A percentile compares a stretch with the other conserved stretches of the same genome.
phyloP scores from a whole-genome alignment of 768 basidiomycete genomes.

The Tricholoma saponaceum region DNA sequence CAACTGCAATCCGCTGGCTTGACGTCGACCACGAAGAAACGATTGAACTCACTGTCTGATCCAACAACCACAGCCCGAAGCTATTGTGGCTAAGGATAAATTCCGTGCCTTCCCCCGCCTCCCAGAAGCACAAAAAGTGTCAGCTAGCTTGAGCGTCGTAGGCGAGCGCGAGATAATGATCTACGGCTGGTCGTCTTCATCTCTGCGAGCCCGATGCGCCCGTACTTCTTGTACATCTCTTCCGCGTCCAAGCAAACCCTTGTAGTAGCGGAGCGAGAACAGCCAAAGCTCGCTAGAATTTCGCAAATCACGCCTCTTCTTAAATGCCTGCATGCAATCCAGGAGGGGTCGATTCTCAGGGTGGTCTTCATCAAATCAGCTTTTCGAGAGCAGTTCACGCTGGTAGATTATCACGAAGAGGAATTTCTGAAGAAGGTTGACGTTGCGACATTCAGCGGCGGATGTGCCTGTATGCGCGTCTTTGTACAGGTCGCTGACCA shows the following conservation, averaged over 20 bases:
- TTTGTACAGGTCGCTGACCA: conserved; percentile 11
- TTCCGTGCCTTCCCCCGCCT: conserved; percentile 22
- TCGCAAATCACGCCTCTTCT: not conserved
- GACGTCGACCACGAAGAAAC: conserved; percentile 24
- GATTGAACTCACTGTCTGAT: conserved; percentile 12
- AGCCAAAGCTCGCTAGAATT: not conserved
- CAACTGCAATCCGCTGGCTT: conserved; percentile 24
- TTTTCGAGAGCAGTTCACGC: conserved; percentile 2
- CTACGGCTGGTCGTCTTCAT: conserved; percentile 5
- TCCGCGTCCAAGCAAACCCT: not conserved
- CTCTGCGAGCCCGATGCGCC: not conserved
- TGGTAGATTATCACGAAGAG: conserved; percentile 28
- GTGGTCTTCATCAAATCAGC: conserved; percentile 19
- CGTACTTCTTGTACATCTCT: not conserved
- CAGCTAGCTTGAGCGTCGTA: conserved; percentile 12
- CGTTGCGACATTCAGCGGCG: conserved; percentile 11
- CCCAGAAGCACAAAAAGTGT: conserved; percentile 22
- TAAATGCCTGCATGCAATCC: conserved; percentile 14
- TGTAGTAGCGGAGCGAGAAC: not conserved
- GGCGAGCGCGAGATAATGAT: conserved; percentile 15
- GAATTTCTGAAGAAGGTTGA: conserved; percentile 24
- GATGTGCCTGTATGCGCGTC: conserved; percentile 3
- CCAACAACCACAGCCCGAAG: conserved; percentile 21
- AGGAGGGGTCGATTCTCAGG: conserved; percentile 9
- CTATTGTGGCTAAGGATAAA: conserved; percentile 24